Evolutionary conservation across 2,329 filamentous ascomycete species (phyloP).

Genomic region (Sporothrix inflata): DNA sequence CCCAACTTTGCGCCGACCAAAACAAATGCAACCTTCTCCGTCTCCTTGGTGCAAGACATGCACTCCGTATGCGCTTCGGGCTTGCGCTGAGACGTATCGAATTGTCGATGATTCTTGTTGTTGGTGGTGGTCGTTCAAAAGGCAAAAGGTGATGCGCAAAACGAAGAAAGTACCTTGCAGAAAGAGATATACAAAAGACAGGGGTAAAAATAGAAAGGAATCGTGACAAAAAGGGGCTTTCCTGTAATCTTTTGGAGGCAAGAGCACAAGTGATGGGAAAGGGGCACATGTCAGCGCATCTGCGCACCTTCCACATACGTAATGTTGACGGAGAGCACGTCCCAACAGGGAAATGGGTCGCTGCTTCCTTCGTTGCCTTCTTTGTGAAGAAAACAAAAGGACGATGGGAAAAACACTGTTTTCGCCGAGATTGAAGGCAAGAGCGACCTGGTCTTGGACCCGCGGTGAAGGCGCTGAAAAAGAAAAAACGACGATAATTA

Average conservation of each 20-base stretch:
- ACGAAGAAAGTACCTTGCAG: not conserved
- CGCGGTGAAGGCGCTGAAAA: too few relatives aligned
- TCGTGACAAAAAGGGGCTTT: not conserved
- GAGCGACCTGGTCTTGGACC: not conserved
- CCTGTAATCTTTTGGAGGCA: not conserved
- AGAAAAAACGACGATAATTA: not conserved
- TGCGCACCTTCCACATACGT: not conserved
- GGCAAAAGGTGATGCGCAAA: not conserved
- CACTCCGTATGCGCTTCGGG: constrained; percentile 14
- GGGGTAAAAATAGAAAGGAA: constrained; percentile 1
- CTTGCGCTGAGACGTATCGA: constrained; percentile 17
- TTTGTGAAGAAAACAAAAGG: not conserved
- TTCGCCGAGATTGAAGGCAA: not conserved
- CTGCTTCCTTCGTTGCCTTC: not conserved
- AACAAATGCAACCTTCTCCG: constrained; percentile 16
- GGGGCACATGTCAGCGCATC: not conserved
- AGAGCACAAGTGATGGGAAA: not conserved
- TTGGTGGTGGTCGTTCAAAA: not conserved
- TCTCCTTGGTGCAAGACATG: not conserved
- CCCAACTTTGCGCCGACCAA: constrained; percentile 4
- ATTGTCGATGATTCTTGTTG: not conserved
- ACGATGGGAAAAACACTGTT: not conserved
- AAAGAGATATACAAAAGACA: not conserved
- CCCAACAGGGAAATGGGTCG: not conserved
- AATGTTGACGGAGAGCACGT: not conserved